A percentile compares a stretch with the other conserved stretches of the same genome.
These are phyloP conservation scores for Debaryomycetaceae sp. DNA, from an alignment of 1,139 yeast genomes.

Conservation along the genomic window DNA sequence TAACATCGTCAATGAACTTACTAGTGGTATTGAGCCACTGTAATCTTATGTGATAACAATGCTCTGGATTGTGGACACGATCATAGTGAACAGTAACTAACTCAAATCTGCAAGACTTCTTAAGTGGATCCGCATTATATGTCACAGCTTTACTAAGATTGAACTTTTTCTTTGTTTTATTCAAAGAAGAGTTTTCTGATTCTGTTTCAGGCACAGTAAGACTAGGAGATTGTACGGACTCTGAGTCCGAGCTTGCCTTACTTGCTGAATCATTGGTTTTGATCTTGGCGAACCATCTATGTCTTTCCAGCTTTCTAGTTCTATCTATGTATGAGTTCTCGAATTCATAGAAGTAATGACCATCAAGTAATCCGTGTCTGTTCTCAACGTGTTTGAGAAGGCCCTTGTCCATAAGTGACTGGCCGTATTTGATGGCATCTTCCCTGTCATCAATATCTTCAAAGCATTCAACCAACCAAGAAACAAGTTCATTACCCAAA, in stretches of 20 bases:
- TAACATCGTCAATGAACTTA: slow-evolving; percentile 83
- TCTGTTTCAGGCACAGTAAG: slow-evolving; percentile 19
- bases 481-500: slow-evolving; percentile 79
- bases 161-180: slow-evolving; percentile 23
- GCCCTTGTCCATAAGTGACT: slow-evolving; percentile 65
- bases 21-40: slow-evolving; percentile 95
- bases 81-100: slow-evolving; percentile 83
- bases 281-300: slow-evolving; percentile 36
- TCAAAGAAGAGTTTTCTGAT: slow-evolving; percentile 34
- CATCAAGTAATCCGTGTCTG: slow-evolving; percentile 83
- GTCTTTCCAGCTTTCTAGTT: slow-evolving; percentile 16
- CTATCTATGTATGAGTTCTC: slow-evolving; percentile 53
- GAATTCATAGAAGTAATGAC: slow-evolving; percentile 84
- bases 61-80: slow-evolving; percentile 89
- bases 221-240: slow-evolving; percentile 26
- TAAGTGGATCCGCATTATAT: slow-evolving; percentile 73
- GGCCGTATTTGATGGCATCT: slow-evolving; percentile 80
- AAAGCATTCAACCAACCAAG: slow-evolving; percentile 78
- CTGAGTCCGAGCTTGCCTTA: slow-evolving; percentile 27
- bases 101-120: slow-evolving; percentile 75
- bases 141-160: slow-evolving; percentile 59
- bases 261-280: slow-evolving; percentile 16
- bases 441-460: slow-evolving; percentile 78
- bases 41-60: slow-evolving; percentile 84
- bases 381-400: slow-evolving; percentile 77